These are phyloP conservation scores for Moringa oleifera DNA, from an alignment of 345 rosid species.

Conservation along the genomic window DNA sequence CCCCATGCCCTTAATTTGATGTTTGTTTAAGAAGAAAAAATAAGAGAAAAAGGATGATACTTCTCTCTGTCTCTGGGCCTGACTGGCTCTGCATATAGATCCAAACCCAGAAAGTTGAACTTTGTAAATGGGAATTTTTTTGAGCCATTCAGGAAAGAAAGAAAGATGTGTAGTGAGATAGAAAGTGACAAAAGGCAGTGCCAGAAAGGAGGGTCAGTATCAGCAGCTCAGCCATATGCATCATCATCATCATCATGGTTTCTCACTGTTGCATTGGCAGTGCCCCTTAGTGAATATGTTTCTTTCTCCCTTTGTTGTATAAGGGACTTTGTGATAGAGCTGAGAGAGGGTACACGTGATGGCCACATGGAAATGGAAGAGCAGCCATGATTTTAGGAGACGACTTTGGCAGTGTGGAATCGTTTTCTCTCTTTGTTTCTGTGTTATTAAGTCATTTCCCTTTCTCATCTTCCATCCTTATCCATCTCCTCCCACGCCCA, in stretches of 20 bases:
- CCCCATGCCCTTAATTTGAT: too few relatives aligned
- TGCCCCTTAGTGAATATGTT: too few relatives aligned
- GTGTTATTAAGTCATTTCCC: slow-evolving; percentile 9
- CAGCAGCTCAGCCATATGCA: background rate
- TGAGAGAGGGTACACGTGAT: slow-evolving; percentile 17
- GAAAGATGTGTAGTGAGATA: background rate
- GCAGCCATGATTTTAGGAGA: slow-evolving; percentile 3
- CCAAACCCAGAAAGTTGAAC: background rate
- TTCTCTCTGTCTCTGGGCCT: background rate
- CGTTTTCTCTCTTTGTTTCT: slow-evolving; percentile 10
- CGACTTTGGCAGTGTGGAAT: slow-evolving; percentile 3
- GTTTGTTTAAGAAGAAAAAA: too few relatives aligned
- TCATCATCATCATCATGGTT: background rate
- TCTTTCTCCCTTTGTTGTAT: background rate
- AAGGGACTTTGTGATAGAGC: slow-evolving; percentile 9
- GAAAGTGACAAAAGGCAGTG: slow-evolving; percentile 6
- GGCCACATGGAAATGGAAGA: slow-evolving; percentile 15
- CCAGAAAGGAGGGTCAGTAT: slow-evolving; percentile 4
- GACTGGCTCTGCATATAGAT: too few relatives aligned
- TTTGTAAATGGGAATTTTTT: background rate
- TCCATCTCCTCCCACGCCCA: too few relatives aligned
- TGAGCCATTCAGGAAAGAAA: background rate
- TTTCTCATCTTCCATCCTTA: slow-evolving; percentile 8
- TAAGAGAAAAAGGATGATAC: too few relatives aligned
- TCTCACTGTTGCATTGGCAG: too few relatives aligned